Conservation (phyloP, 1,284 basidiomycete species). For the Ganoderma boninense region DNA sequence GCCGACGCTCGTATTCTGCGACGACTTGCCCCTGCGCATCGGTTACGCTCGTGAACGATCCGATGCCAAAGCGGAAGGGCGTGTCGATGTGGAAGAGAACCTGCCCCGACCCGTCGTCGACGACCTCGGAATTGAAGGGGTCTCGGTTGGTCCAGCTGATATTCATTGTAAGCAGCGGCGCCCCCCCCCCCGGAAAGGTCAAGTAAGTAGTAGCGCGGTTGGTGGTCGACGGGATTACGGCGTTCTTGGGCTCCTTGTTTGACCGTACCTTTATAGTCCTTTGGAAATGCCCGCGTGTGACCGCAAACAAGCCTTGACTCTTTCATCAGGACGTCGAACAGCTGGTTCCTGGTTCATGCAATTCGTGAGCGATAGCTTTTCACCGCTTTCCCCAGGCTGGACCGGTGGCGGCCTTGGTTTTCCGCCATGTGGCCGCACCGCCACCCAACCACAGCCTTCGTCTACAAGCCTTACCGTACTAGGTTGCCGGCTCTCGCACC, state of each 20-base stretch:
- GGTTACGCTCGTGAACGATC: background rate
- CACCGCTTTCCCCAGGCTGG: background rate
- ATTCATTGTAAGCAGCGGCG: too few species aligned
- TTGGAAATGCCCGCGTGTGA: background rate
- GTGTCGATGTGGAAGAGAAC: conserved; percentile 8
- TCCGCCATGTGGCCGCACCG: background rate
- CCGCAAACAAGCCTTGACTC: background rate
- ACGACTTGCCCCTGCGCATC: conserved; percentile 5
- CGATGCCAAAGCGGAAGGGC: background rate
- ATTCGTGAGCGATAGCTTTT: background rate
- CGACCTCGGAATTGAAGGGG: background rate
- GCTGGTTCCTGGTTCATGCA: background rate
- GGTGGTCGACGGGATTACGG: background rate
- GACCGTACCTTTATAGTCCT: background rate
- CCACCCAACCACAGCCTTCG: background rate
- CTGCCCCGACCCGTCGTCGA: conserved; percentile 4
- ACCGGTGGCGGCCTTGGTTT: background rate
- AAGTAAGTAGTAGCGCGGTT: background rate
- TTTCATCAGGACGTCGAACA: background rate
- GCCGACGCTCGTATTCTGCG: conserved; percentile 16
- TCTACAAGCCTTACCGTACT: too few species aligned
- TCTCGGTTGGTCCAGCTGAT: background rate
- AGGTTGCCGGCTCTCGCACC: too few species aligned
- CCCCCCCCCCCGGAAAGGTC: too few species aligned
- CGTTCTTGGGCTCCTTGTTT: background rate